A percentile compares a stretch with the other conserved stretches of the same genome.
phyloP scores from a whole-genome alignment of 352 stramenopile genomes.

The Globisporangium echinulatum region DNA sequence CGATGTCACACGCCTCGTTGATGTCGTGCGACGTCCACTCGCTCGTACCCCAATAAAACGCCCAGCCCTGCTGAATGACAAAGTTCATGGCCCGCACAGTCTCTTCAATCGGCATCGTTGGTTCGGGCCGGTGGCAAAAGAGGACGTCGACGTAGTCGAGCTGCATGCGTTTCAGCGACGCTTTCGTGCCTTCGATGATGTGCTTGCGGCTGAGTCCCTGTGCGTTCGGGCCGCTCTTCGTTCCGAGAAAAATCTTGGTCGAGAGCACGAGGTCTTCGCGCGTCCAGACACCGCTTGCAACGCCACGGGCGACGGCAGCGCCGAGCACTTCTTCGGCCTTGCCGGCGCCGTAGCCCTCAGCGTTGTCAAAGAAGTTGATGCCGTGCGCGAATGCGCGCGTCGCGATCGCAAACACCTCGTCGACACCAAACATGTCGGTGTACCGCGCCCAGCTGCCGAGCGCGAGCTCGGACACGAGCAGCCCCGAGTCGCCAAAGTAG shows the following conservation, averaged over 20 bases:
- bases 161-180: no score
- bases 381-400: constrained; percentile 24
- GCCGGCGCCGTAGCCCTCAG: constrained; percentile 28
- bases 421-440: constrained; percentile 10
- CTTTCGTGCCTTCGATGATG: constrained; percentile 37
- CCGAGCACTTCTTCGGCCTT: constrained; percentile 28
- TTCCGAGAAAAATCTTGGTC: constrained; percentile 54
- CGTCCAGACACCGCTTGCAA: constrained; percentile 15
- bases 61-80: no score
- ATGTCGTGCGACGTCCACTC: no score
- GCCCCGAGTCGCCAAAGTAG: constrained; percentile 21
- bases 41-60: no score
- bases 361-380: constrained; percentile 57
- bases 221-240: constrained; percentile 17
- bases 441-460: constrained; percentile 27
- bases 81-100: no score
- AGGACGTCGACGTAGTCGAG: no score
- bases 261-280: constrained; percentile 47
- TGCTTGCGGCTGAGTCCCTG: constrained; percentile 31
- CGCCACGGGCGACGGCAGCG: constrained; percentile 16
- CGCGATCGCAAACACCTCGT: constrained; percentile 28
- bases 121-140: no score
- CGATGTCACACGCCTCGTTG: constrained; percentile 22
- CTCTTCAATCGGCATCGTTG: no score
- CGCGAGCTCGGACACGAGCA: constrained; percentile 35